Evolutionary conservation across 768 basidiomycete genomes (phyloP).

Genomic region (Rhodosporidiobolus sp.): DNA sequence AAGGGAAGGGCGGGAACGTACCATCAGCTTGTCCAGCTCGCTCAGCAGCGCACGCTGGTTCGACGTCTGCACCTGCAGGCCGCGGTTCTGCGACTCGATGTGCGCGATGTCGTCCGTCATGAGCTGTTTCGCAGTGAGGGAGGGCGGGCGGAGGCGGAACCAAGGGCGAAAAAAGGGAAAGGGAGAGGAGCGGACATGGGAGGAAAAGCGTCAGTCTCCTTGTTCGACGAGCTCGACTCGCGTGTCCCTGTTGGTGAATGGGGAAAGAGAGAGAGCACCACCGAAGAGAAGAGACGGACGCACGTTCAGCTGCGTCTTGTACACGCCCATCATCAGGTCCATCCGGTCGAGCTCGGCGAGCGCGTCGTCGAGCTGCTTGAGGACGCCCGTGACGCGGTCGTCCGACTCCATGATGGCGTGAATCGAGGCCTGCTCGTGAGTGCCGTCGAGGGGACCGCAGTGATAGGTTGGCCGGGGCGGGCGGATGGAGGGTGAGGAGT

Average conservation of each 20-base stretch:
- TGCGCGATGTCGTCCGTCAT: conserved; percentile 91
- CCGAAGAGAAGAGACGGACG: conserved; percentile 43
- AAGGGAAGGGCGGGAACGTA: conserved; percentile 47
- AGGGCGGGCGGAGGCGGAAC: conserved; percentile 79
- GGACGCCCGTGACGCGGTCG: conserved; percentile 77
- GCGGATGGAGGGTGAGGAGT: not conserved
- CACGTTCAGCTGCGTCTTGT: conserved; percentile 95
- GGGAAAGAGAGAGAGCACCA: not conserved
- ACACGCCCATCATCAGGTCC: conserved; percentile 82
- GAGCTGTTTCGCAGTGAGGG: conserved; percentile 62
- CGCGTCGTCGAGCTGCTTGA: conserved; percentile 86
- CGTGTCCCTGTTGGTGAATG: too few relatives aligned
- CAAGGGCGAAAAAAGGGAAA: not conserved
- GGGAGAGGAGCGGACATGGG: not conserved
- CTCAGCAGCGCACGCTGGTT: conserved; percentile 80
- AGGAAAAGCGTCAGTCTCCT: too few relatives aligned
- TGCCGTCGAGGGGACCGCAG: not conserved
- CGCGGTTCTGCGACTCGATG: conserved; percentile 94
- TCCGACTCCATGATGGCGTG: conserved; percentile 97
- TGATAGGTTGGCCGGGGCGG: not conserved
- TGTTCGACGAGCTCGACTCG: too few relatives aligned
- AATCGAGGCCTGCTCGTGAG: conserved; percentile 88
- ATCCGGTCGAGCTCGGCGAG: conserved; percentile 82
- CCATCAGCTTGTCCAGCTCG: conserved; percentile 84
- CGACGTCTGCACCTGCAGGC: conserved; percentile 93